These are phyloP conservation scores for Syzygium malaccense DNA, from an alignment of 441 rosid genomes.

Conservation along the genomic window DNA sequence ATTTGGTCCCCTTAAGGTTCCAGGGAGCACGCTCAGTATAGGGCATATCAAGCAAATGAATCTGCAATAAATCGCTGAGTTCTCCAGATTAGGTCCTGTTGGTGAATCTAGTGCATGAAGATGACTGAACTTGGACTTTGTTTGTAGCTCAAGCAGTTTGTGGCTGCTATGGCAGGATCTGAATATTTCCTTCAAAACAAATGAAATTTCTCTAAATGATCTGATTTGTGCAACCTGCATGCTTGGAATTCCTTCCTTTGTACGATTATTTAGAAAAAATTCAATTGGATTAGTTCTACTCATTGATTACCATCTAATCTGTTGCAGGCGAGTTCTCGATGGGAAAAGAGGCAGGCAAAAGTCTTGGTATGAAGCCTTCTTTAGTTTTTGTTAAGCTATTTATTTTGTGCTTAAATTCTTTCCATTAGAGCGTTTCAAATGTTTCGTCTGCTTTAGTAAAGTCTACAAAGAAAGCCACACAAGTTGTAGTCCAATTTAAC, in stretches of 20 bases:
- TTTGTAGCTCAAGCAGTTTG: background rate
- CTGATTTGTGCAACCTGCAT: background rate
- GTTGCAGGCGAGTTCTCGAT: conserved; percentile 77
- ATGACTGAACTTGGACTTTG: background rate
- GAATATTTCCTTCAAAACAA: background rate
- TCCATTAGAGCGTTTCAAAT: background rate
- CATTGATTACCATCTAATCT: background rate
- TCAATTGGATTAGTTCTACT: background rate
- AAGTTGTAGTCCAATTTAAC: background rate
- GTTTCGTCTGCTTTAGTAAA: background rate
- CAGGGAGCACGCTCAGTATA: background rate
- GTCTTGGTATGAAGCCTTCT: conserved; percentile 53
- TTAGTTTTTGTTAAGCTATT: background rate
- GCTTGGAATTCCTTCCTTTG: background rate
- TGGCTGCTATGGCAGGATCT: background rate
- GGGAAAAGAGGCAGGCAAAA: conserved; percentile 91
- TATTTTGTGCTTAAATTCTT: background rate
- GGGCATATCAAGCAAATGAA: background rate
- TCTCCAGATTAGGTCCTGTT: background rate
- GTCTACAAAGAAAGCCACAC: background rate
- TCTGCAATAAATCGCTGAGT: background rate
- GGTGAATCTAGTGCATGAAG: background rate
- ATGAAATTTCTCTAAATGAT: background rate
- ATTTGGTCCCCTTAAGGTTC: background rate
- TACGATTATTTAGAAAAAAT: background rate